Evolutionary conservation across 2,329 filamentous ascomycete species (phyloP).

Genomic region (Acephala macrosclerotiorum): DNA sequence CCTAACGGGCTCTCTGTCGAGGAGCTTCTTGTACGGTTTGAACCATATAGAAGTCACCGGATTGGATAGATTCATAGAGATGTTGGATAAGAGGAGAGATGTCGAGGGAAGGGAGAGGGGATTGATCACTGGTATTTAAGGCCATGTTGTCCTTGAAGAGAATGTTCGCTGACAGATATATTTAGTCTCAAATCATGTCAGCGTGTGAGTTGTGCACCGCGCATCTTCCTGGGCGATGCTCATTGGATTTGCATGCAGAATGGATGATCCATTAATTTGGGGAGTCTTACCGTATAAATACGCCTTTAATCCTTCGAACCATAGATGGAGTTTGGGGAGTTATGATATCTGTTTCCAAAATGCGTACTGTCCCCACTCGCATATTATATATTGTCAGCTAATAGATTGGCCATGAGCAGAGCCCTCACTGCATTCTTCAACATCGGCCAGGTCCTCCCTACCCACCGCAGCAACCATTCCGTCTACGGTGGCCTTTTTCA

Average conservation of each 20-base stretch:
- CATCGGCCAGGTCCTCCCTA: slow-evolving; percentile 88
- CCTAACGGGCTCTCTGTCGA: slow-evolving; percentile 72
- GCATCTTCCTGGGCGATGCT: slow-evolving; percentile 11
- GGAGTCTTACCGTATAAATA: slow-evolving; percentile 82
- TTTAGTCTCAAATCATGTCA: slow-evolving; percentile 85
- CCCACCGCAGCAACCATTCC: slow-evolving; percentile 81
- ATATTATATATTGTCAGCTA: background rate
- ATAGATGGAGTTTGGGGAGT: slow-evolving; percentile 89
- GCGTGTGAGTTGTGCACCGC: slow-evolving; percentile 70
- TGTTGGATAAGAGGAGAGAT: slow-evolving; percentile 78
- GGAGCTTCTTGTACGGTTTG: slow-evolving; percentile 76
- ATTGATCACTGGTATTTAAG: slow-evolving; percentile 75
- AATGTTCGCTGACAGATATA: slow-evolving; percentile 22
- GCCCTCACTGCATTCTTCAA: slow-evolving; percentile 81
- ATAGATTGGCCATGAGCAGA: slow-evolving; percentile 51
- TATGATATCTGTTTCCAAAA: slow-evolving; percentile 96
- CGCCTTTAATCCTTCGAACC: slow-evolving; percentile 73
- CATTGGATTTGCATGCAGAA: slow-evolving; percentile 55
- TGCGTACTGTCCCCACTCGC: slow-evolving; percentile 57
- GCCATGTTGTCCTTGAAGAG: background rate
- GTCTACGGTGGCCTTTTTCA: slow-evolving; percentile 84
- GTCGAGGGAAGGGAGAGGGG: slow-evolving; percentile 73
- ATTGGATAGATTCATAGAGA: slow-evolving; percentile 74
- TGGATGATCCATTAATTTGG: slow-evolving; percentile 96
- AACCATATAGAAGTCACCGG: slow-evolving; percentile 81